Conservation (phyloP, 2,329 filamentous ascomycete species). For the Allantophomopsis cytisporea region DNA sequence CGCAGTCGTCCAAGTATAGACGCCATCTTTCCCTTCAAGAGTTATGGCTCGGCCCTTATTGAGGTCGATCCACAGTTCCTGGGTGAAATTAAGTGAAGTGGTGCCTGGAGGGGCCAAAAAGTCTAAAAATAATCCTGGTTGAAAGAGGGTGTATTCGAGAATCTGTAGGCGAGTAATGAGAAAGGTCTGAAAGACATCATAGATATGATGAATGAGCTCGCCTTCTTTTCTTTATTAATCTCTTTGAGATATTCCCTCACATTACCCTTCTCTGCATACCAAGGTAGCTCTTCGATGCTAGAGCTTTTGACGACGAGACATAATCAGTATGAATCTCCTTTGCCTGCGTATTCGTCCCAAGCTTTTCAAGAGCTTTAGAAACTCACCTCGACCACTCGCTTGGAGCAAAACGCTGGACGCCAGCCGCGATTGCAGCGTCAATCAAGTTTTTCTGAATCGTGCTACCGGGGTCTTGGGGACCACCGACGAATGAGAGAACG, state of each 20-base stretch:
- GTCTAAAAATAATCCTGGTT: constrained; percentile 31
- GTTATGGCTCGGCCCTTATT: constrained; percentile 17
- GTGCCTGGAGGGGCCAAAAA: constrained; percentile 31
- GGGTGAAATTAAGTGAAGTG: constrained; percentile 6
- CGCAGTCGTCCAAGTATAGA: constrained; percentile 19
- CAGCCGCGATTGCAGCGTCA: constrained; percentile 22
- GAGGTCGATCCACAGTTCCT: constrained; percentile 20
- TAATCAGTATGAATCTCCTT: constrained; percentile 1
- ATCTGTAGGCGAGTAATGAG: constrained; percentile 14
- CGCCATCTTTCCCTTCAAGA: constrained; percentile 15
- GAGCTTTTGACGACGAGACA: constrained; percentile 9
- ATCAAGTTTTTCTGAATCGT: constrained; percentile 25
- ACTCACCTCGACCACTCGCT: constrained; percentile 20
- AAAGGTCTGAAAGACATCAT: not conserved
- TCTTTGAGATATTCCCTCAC: constrained; percentile 33
- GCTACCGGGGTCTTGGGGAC: constrained; percentile 8
- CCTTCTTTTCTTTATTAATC: constrained; percentile 27
- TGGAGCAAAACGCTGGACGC: constrained; percentile 26
- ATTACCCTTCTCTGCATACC: constrained; percentile 35
- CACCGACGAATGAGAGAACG: constrained; percentile 31
- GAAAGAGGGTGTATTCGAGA: constrained; percentile 34
- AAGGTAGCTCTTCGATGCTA: constrained; percentile 26
- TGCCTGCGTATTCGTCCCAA: too few species aligned
- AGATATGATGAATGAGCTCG: constrained; percentile 1
- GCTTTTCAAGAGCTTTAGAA: too few species aligned